Percentiles rank a stretch among this genome's conserved stretches.
Evolutionary conservation across 2,329 filamentous ascomycete genomes (phyloP).

Genomic region (Diaporthe batatas): DNA sequence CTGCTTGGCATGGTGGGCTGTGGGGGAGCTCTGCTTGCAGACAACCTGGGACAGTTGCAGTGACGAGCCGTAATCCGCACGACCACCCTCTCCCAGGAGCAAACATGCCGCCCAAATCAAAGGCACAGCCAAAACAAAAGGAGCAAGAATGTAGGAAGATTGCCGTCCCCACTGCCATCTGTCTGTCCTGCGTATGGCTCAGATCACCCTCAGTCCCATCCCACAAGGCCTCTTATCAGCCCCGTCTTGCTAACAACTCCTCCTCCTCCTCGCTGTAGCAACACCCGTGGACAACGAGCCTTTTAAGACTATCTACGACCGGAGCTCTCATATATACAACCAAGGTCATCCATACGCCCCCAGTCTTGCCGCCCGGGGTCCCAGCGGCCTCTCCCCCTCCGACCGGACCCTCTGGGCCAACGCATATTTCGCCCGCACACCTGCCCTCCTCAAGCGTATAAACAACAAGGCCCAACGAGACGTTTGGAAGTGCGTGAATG

Average conservation of each 20-base stretch:
- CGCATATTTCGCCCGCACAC: slow-evolving; percentile 59
- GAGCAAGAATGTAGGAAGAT: slow-evolving; percentile 40
- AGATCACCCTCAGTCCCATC: background rate
- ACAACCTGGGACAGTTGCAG: slow-evolving; percentile 13
- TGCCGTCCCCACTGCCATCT: background rate
- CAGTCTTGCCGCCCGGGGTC: slow-evolving; percentile 58
- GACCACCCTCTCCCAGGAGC: slow-evolving; percentile 18
- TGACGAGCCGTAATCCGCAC: slow-evolving; percentile 14
- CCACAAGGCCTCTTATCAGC: background rate
- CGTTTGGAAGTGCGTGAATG: slow-evolving; percentile 69
- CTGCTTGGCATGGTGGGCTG: slow-evolving; percentile 14
- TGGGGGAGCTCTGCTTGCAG: slow-evolving; percentile 34
- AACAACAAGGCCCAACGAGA: slow-evolving; percentile 66
- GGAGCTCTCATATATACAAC: slow-evolving; percentile 61
- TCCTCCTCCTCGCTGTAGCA: slow-evolving; percentile 38
- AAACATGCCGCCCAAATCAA: slow-evolving; percentile 44
- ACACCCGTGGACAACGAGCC: slow-evolving; percentile 51
- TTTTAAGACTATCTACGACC: slow-evolving; percentile 63
- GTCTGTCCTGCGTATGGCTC: background rate
- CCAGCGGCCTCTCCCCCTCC: slow-evolving; percentile 59
- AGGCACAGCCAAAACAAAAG: slow-evolving; percentile 41
- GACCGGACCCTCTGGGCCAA: slow-evolving; percentile 65
- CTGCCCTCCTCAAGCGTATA: slow-evolving; percentile 49
- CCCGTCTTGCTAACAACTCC: slow-evolving; percentile 8
- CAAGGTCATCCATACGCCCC: slow-evolving; percentile 64